phyloP scores from a whole-genome alignment of 306 rosid genomes.

The Quercus ilex region DNA sequence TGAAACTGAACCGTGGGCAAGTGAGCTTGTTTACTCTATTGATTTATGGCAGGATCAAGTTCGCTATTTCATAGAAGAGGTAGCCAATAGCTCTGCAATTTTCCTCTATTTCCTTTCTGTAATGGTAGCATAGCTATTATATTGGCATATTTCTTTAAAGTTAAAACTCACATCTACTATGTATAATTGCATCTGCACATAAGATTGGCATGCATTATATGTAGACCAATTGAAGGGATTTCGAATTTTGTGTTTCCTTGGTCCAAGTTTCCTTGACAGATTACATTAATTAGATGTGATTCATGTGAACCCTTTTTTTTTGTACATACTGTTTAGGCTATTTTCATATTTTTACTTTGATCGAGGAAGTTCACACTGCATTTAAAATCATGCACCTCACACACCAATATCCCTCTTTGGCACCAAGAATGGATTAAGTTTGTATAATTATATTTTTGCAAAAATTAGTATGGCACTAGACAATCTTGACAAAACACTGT shows the following conservation, averaged over 20 bases:
- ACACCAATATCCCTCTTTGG: too few relatives aligned
- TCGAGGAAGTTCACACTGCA: too few relatives aligned
- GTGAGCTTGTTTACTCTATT: conserved; percentile 84
- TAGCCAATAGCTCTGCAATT: conserved; percentile 10
- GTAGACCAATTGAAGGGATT: not conserved
- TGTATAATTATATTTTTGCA: too few relatives aligned
- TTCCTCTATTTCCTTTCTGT: not conserved
- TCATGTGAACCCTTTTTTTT: too few relatives aligned
- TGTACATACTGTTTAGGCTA: too few relatives aligned
- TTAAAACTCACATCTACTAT: not conserved
- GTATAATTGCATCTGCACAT: not conserved
- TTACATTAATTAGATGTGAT: too few relatives aligned
- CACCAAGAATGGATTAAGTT: too few relatives aligned
- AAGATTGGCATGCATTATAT: not conserved
- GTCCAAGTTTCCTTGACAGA: not conserved
- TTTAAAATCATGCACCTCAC: too few relatives aligned
- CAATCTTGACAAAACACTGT: too few relatives aligned
- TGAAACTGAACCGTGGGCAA: conserved; percentile 89
- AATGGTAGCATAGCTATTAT: not conserved
- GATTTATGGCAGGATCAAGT: conserved; percentile 97
- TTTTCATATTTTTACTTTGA: too few relatives aligned
- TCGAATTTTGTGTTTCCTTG: not conserved
- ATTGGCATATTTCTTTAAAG: not conserved
- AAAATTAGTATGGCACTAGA: too few relatives aligned
- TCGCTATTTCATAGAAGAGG: conserved; percentile 84